Evolutionary conservation across 2,329 filamentous ascomycete species (phyloP).

Genomic region (Aaosphaeria arxii): DNA sequence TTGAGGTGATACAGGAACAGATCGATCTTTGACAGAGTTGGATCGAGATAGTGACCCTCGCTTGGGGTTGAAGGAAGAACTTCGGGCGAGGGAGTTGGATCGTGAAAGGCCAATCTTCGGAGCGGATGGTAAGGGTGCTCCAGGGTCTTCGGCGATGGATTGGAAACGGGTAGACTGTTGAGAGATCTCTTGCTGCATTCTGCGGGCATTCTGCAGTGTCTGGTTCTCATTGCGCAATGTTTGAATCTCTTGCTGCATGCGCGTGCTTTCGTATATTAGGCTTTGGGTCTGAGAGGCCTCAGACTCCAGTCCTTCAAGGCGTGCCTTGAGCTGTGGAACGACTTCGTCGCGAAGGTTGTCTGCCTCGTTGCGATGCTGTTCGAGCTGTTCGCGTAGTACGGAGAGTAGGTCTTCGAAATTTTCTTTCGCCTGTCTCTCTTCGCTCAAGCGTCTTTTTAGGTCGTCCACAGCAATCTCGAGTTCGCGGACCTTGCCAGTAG

Average conservation of each 20-base stretch:
- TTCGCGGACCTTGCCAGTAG: constrained; percentile 62
- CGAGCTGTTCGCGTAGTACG: constrained; percentile 78
- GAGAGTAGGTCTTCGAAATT: constrained; percentile 91
- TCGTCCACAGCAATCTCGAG: constrained; percentile 80
- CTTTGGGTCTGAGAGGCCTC: constrained; percentile 71
- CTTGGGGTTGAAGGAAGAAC: constrained; percentile 41
- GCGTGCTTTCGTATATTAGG: constrained; percentile 74
- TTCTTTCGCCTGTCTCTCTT: constrained; percentile 83
- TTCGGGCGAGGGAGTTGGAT: constrained; percentile 66
- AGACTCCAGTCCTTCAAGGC: constrained; percentile 73
- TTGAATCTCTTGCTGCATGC: constrained; percentile 75
- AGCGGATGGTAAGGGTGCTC: constrained; percentile 26
- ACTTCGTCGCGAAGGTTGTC: constrained; percentile 90
- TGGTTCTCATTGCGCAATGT: constrained; percentile 65
- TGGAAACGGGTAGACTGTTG: constrained; percentile 51
- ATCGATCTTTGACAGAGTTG: constrained; percentile 40
- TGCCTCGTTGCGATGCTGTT: constrained; percentile 79
- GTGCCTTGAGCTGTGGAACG: constrained; percentile 72
- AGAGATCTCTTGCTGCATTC: constrained; percentile 47
- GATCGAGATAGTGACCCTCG: constrained; percentile 51
- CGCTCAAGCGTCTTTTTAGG: constrained; percentile 72
- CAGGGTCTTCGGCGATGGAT: constrained; percentile 60
- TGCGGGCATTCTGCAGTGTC: constrained; percentile 49
- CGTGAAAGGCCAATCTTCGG: constrained; percentile 54
- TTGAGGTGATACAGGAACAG: constrained; percentile 58